phyloP scores from a whole-genome alignment of 768 basidiomycete species.

The Boletus edulis region DNA sequence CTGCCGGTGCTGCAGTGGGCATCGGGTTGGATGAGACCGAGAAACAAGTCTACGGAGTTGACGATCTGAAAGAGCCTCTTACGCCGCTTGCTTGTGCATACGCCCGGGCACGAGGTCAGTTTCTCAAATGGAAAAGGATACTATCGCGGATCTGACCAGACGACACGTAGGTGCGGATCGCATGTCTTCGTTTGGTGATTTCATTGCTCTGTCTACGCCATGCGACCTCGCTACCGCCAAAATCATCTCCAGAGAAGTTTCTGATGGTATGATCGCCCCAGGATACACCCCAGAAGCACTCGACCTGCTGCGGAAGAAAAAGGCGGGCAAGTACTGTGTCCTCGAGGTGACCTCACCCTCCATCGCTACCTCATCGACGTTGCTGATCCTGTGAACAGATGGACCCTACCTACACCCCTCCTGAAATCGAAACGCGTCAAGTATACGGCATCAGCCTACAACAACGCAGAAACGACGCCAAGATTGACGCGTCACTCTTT shows the following conservation, averaged over 20 bases:
- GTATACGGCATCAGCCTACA: constrained; percentile 91
- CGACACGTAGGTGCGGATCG: constrained; percentile 77
- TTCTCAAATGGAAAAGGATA: not conserved
- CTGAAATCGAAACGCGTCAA: constrained; percentile 85
- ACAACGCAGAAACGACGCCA: constrained; percentile 87
- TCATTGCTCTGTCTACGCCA: constrained; percentile 89
- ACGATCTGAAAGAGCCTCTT: constrained; percentile 87
- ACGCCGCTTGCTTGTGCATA: constrained; percentile 91
- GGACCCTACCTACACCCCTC: constrained; percentile 79
- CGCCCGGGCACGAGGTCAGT: constrained; percentile 86
- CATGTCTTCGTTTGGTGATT: constrained; percentile 99
- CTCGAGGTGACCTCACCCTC: constrained; percentile 59
- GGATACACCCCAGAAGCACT: constrained; percentile 87
- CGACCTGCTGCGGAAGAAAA: constrained; percentile 91
- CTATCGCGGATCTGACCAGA: constrained; percentile 1
- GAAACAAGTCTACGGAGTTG: constrained; percentile 94
- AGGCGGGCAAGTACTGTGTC: constrained; percentile 97
- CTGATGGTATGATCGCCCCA: constrained; percentile 97
- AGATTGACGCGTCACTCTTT: constrained; percentile 80
- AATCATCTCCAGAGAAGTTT: constrained; percentile 98
- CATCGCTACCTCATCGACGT: not conserved
- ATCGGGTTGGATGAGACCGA: constrained; percentile 78
- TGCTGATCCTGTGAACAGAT: constrained; percentile 53
- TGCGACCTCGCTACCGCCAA: constrained; percentile 94
- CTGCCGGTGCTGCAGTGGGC: constrained; percentile 94